Evolutionary conservation across 2,329 filamentous ascomycete genomes (phyloP).

Genomic region (Biscogniauxia sp.): DNA sequence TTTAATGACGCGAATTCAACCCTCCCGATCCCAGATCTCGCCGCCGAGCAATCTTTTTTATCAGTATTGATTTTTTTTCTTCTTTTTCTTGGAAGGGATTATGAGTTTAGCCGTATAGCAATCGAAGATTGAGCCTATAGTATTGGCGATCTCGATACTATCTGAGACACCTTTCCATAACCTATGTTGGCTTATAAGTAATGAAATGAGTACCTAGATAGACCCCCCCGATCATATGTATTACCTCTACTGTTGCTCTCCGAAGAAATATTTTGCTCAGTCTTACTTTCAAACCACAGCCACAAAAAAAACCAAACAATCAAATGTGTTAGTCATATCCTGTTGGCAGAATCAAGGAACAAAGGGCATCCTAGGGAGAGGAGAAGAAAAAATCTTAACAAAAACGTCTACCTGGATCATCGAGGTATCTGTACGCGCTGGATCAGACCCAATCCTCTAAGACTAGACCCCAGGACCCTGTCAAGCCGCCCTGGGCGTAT

Average conservation of each 20-base stretch:
- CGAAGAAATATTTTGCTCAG: not conserved
- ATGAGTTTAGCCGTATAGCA: not conserved
- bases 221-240: not conserved
- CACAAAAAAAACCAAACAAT: not conserved
- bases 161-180: not conserved
- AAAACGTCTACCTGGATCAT: not conserved
- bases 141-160: not conserved
- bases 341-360: not conserved
- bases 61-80: not conserved
- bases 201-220: not conserved
- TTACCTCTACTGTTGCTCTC: not conserved
- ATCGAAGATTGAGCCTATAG: conserved; percentile 3
- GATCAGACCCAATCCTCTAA: conserved; percentile 9
- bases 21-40: conserved; percentile 16
- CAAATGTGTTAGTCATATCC: not conserved
- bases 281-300: conserved; percentile 6
- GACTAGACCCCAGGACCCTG: conserved; percentile 4
- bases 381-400: not conserved
- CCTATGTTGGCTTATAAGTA: not conserved
- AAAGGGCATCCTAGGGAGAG: not conserved
- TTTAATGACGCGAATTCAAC: conserved; percentile 4
- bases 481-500: not conserved
- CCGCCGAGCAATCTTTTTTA: conserved; percentile 8
- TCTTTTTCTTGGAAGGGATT: not conserved
- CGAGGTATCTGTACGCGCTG: conserved; percentile 1